Conservation (phyloP, 1,284 basidiomycete species). For the Melanopsichium pennsylvanicum region DNA sequence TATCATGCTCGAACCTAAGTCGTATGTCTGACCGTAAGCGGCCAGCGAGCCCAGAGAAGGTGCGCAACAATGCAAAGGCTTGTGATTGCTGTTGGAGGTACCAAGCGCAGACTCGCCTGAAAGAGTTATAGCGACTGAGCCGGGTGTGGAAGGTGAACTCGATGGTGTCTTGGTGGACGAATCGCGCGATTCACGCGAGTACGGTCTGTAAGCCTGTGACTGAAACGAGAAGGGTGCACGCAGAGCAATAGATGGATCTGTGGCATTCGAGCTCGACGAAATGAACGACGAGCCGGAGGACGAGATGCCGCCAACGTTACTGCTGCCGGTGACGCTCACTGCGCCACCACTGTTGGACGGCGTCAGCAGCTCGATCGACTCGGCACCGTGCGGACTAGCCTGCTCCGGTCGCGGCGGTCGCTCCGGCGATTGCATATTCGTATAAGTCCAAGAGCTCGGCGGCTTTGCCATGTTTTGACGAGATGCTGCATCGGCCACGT, state of each 20-base stretch:
- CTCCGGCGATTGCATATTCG: neutral
- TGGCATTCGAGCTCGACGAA: conserved; percentile 10
- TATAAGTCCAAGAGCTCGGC: neutral
- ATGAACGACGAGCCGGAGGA: conserved; percentile 25
- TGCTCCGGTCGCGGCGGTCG: conserved; percentile 7
- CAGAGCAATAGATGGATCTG: conserved; percentile 5
- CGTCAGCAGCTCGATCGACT: conserved; percentile 1
- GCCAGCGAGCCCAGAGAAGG: conserved; percentile 8
- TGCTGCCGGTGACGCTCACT: neutral
- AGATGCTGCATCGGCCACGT: no score
- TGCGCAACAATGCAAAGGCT: conserved; percentile 5
- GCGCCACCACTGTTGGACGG: neutral
- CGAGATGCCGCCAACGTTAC: conserved; percentile 4
- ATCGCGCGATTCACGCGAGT: conserved; percentile 15
- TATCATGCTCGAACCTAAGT: conserved; percentile 1
- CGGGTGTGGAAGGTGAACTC: conserved; percentile 8
- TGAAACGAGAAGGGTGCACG: conserved; percentile 28
- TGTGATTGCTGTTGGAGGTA: neutral
- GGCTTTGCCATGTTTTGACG: no score
- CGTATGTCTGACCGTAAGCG: neutral
- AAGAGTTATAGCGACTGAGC: neutral
- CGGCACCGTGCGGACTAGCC: neutral
- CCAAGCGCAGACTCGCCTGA: neutral
- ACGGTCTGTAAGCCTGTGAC: conserved; percentile 21
- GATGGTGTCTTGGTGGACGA: conserved; percentile 1